Base-by-base conservation (phyloP, 805 yeast genomes). In the Metschnikowia kofuensis region DNA sequence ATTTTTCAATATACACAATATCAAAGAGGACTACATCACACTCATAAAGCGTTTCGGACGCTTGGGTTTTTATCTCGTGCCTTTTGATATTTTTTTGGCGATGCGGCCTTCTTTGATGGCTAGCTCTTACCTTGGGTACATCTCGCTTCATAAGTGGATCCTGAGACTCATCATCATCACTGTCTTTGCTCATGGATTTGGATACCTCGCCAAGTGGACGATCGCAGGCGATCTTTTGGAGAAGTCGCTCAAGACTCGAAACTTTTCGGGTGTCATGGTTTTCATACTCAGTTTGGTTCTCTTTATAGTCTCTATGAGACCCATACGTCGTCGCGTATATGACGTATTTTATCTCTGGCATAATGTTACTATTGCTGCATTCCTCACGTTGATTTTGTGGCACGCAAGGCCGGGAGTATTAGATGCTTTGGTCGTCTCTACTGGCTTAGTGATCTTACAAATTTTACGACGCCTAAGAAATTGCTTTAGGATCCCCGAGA, bases 361-460 rank as follows among this genome's bases (percentile, higher is more conserved):
- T 62, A 77, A 81, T 45, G 34, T 79, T 4, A 69, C 80, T 2
- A 73, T 80, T 8, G 68, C 79, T 65, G 30, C 67, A 1, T 70
- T 77, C 47, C 64, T 83, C 5, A 54, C 72, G 1, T 54, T 80
- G 26, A 72, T 80, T 6, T 70, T 74, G 1, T 68, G 77, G 44
- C 95, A 87, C 65, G 87, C 94, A 1, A 75, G 92, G 51, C 92
- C 92, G 0, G 83, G 84, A 0, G 87, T 85, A 1, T 56, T 68
- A 0, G 53, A 70, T 15, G 66, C 65, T 35, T 60, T 72, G 4
- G 31, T 53, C 2, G n/a, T 67, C 7, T 51, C 55, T 32, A 37
- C 53, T 10, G 30, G 53, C 1, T 44, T 69, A 42, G 52, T 81
- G 11, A 42, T 58, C 2, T 65, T 65, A 39, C 83, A 77, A 50